phyloP scores from a whole-genome alignment of 352 stramenopile genomes.

The Globisporangium spiculum region DNA sequence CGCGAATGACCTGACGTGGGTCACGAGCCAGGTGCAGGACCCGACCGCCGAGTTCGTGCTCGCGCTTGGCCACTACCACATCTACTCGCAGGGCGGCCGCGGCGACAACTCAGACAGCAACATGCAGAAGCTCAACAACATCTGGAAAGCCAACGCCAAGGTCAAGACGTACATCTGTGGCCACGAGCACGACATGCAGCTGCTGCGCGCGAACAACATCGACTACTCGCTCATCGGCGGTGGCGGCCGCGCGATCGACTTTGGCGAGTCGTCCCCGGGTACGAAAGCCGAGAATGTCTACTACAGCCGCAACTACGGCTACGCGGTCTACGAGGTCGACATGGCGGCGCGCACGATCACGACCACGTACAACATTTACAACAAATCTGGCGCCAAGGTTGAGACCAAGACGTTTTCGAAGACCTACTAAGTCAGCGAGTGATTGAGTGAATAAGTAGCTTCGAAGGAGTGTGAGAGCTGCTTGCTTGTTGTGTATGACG shows the following conservation, averaged over 20 bases:
- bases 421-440: slow-evolving; percentile 15
- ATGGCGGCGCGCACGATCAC: slow-evolving; percentile 21
- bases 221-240: slow-evolving; percentile 43
- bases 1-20: slow-evolving; percentile 25
- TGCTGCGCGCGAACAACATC: slow-evolving; percentile 22
- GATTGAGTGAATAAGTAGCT: not conserved
- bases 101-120: slow-evolving; percentile 28
- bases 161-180: slow-evolving; percentile 38
- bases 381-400: slow-evolving; percentile 28
- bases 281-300: slow-evolving; percentile 30
- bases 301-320: slow-evolving; percentile 37
- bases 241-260: slow-evolving; percentile 29
- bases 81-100: slow-evolving; percentile 28
- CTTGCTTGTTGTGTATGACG: not conserved
- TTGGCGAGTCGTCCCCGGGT: slow-evolving; percentile 23
- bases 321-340: slow-evolving; percentile 31
- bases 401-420: slow-evolving; percentile 29
- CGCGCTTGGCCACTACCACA: slow-evolving; percentile 31
- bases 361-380: slow-evolving; percentile 38
- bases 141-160: slow-evolving; percentile 24
- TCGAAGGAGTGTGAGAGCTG: not conserved
- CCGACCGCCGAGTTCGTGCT: slow-evolving; percentile 16
- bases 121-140: slow-evolving; percentile 24
- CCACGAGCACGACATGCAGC: slow-evolving; percentile 48
- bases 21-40: slow-evolving; percentile 24